Evolutionary conservation across 176 grass and related monocot genomes (phyloP), one percentile per base, ranked within the genome.

Genomic region (Lolium rigidum): DNA sequence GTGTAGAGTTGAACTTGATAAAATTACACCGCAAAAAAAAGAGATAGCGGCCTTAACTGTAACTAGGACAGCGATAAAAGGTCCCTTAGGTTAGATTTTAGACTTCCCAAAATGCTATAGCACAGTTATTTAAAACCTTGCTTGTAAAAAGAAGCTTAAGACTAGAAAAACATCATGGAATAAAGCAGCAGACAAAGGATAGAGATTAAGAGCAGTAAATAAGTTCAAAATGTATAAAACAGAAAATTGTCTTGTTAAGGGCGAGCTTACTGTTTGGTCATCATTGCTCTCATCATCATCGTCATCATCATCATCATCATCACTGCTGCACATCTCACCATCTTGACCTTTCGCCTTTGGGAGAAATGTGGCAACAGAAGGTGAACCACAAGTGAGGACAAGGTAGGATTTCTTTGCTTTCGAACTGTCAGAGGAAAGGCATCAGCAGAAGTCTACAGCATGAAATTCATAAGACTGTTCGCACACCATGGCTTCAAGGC

Each of bases 371-470:
- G 83, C 78, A 65, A 92, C 3, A 16, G 93, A 98, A 84, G 93
- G 84, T 24, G 91, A 28, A 61, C 96, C 92, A 84, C 96, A 98
- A 52, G 96, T 95, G 60, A 98, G 91, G 90, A 98, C 96, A 86
- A 98, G 96, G 79, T 98, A 98, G 24, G 83, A 89, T 82, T 98
- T 98, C 81, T 94, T 94, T 80, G 96, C 93, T 92, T 98, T 98
- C 67, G 96, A 95, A 89, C 96, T 98, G 87, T 80, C 49, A 84
- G 26, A 75, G 73, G 51, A 74, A 84, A 87, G 10, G 2, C 38
- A 74, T 68, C 74, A 14, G 1, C 38, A 84, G 87, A 80, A 87
- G 47, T 78, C 25, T 7, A 67, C 9, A 48, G 24, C 13, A 64
- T 28, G 37, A 55, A 90, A 78, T 79, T 21, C 46, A 13, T 38